Evolutionary conservation across 2,329 filamentous ascomycete species (phyloP), one percentile per base, ranked within the genome.

Genomic region (Alternaria sp.): DNA sequence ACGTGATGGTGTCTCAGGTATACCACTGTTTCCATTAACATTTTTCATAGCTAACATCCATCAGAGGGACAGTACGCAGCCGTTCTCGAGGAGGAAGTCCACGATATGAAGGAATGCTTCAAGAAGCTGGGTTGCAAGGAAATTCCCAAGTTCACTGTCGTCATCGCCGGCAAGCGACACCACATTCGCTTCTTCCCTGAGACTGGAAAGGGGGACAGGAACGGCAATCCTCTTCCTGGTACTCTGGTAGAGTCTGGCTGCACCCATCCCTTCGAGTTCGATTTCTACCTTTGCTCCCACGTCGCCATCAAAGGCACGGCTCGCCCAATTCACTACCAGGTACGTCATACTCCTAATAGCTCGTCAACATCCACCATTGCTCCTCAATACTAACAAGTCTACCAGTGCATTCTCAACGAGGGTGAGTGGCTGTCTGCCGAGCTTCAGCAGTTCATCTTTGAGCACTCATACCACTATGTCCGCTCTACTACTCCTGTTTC

Each of bases 401-500:
- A 27, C 25, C 91, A 94, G 63, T 90, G 97, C 14, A 88, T 99
- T 22, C 76, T 91, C 48, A 95, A 99, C 74, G 93, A 98, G 77
- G 87, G 90, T 54, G 82, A 85, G 2, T 85, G 92, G 71, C 78
- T 84, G 1, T 84, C 90, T 0, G 88, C 92, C 43, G 85, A 90
- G 2, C 83, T 99, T 0, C 92, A 97, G 72, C 89, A 90, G 57
- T 91, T 98, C 86, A 90, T 98, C 22, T 98, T 98, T 71, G 91
- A 97, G 68, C 93, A 97, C 65, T 97, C 91, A 45, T 99, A 97
- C 79, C 93, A 97, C 57, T 99, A 97, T 74, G 90, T 91, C 57
- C 89, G 95, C 16, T 95, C 94, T 0, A 98, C 94, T 0, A 98
- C 94, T 0, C 93, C 95, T 0, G 94, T 99, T 0, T 97, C 94